Evolutionary conservation across 2,329 filamentous ascomycete species (phyloP), one percentile per base, ranked within the genome.

Genomic region (Fusarium sp.): DNA sequence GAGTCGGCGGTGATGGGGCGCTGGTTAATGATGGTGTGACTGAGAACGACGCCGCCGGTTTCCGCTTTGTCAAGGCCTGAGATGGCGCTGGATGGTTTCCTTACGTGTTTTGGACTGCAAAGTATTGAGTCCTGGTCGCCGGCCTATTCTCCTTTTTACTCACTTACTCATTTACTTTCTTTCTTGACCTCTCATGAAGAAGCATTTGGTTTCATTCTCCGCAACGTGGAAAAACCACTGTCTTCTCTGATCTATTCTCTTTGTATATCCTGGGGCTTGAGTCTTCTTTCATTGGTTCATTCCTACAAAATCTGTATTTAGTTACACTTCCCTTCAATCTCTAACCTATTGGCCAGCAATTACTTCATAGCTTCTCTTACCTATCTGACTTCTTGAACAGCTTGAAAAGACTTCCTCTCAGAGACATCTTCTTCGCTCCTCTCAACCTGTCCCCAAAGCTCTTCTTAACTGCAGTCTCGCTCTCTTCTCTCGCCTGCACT

Each of bases 401-500:
- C 9, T 28, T 69, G 5, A 32, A 18, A 7, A 69, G 16, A 5
- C 38, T 46, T 18, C 13, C 43, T 6, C 42, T 5, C 4, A 47
- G 18, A 21, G 35, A 42, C 7, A 15, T 6, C 13, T 33, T 28
- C 28, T 40, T 30, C 11, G 18, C 32, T 12, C 28, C n/a, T 21
- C 37, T 69, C 35, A 59, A 5, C 2, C 40, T 25, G 2, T 18
- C n/a, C 4, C 35, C n/a, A 16, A 65, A 16, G 4, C 7, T n/a
- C 16, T 23, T 64, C 11, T 52, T 64, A 0, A 8, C 6, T 6
- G 2, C 8, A 6, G 2, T 4, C 5, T 28, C 16, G 4, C 15
- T 5, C 0, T 61, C 19, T 3, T 9, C 21, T 1, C 2, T 7
- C 0, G 3, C 16, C 0, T 6, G 33, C 15, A 7, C n/a, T 30